phyloP scores from a whole-genome alignment of 2,329 filamentous ascomycete genomes.

The Plectosphaerella plurivora region DNA sequence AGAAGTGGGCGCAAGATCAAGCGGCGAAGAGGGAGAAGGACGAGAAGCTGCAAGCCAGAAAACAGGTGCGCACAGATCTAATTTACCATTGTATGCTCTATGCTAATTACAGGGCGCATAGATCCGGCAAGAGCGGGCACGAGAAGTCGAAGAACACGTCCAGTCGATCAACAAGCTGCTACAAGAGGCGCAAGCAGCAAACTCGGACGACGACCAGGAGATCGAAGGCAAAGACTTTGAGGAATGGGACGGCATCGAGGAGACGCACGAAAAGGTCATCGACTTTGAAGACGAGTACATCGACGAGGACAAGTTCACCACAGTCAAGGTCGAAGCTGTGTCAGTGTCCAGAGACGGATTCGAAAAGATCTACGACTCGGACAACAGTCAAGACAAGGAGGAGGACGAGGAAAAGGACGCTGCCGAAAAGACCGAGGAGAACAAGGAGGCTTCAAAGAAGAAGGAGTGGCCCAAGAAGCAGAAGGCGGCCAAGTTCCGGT shows the following conservation, averaged over 20 bases:
- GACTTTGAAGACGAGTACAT: slow-evolving; percentile 91
- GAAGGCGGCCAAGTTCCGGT: slow-evolving; percentile 80
- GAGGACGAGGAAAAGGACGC: slow-evolving; percentile 27
- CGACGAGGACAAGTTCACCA: slow-evolving; percentile 94
- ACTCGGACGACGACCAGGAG: slow-evolving; percentile 30
- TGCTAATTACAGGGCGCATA: slow-evolving; percentile 29
- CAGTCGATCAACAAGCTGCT: slow-evolving; percentile 69
- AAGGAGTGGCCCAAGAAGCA: slow-evolving; percentile 68
- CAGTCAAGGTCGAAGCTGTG: slow-evolving; percentile 88
- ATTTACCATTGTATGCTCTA: neutral
- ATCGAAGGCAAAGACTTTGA: slow-evolving; percentile 35
- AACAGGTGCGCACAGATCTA: slow-evolving; percentile 53
- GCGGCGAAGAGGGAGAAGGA: slow-evolving; percentile 72
- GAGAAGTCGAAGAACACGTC: slow-evolving; percentile 79
- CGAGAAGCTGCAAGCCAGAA: slow-evolving; percentile 69
- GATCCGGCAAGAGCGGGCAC: slow-evolving; percentile 78
- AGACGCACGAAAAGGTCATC: slow-evolving; percentile 44
- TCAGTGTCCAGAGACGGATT: slow-evolving; percentile 72
- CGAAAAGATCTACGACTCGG: slow-evolving; percentile 37
- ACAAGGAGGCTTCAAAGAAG: slow-evolving; percentile 29
- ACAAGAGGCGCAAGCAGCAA: slow-evolving; percentile 52
- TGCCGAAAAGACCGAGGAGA: slow-evolving; percentile 21
- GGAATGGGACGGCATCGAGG: slow-evolving; percentile 64
- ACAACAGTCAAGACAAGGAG: slow-evolving; percentile 25
- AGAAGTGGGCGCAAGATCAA: slow-evolving; percentile 79